These are phyloP conservation scores for Magnolia kwangsiensis DNA, from an alignment of 164 flowering plant genomes.

Conservation along the genomic window DNA sequence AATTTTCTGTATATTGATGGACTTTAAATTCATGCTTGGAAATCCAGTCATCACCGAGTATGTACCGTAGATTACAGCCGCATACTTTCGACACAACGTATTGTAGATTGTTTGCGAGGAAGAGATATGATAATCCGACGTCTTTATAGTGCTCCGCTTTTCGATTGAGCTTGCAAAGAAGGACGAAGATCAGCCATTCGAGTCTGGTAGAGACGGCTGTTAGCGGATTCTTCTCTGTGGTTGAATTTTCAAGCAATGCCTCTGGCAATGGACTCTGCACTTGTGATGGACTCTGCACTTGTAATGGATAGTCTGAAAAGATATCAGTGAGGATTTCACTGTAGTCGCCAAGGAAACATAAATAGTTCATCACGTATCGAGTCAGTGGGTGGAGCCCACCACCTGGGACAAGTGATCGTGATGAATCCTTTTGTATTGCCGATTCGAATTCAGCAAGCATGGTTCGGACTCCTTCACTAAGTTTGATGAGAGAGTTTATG, in stretches of 20 bases:
- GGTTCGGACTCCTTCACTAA: slow-evolving; percentile 38
- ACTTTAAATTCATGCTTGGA: slow-evolving; percentile 40
- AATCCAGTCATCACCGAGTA: slow-evolving; percentile 63
- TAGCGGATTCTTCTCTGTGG: slow-evolving; percentile 14
- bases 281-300: slow-evolving; percentile 19
- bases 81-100: slow-evolving; percentile 42
- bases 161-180: slow-evolving; percentile 63
- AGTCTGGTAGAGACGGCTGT: slow-evolving; percentile 28
- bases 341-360: slow-evolving; percentile 51
- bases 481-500: slow-evolving; percentile 28
- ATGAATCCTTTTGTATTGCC: slow-evolving; percentile 45
- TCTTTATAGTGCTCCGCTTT: slow-evolving; percentile 53
- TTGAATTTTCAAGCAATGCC: neutral
- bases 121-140: slow-evolving; percentile 46
- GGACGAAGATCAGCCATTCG: slow-evolving; percentile 57
- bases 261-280: neutral
- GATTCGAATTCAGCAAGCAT: slow-evolving; percentile 50
- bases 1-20: slow-evolving; percentile 40
- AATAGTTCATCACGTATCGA: slow-evolving; percentile 42
- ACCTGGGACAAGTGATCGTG: slow-evolving; percentile 33
- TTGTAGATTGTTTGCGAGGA: slow-evolving; percentile 62
- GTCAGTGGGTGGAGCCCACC: slow-evolving; percentile 63
- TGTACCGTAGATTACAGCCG: slow-evolving; percentile 36
- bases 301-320: slow-evolving; percentile 33
- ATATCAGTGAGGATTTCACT: slow-evolving; percentile 40